Percentiles rank a stretch among this genome's conserved stretches.
Conservation (phyloP, 768 basidiomycete genomes). For the Pisolithus microcarpus region DNA sequence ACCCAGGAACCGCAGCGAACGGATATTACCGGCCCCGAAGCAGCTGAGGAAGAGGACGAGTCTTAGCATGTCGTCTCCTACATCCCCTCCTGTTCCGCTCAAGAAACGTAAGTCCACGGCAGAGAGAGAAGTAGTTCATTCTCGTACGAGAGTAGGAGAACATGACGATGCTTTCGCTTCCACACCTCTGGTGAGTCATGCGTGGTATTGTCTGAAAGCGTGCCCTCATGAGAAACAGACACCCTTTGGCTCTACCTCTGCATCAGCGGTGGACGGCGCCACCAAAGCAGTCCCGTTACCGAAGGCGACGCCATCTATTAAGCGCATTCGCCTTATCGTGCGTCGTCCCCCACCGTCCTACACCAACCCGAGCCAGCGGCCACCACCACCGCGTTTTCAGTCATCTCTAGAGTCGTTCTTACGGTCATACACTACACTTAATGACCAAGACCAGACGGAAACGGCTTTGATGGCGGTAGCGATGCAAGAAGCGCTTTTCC, state of each 20-base stretch:
- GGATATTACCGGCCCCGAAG: neutral
- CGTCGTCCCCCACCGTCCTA: slow-evolving; percentile 52
- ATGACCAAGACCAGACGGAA: slow-evolving; percentile 41
- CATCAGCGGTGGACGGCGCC: neutral
- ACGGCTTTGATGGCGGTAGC: slow-evolving; percentile 33
- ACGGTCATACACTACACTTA: slow-evolving; percentile 51
- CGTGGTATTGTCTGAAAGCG: no score
- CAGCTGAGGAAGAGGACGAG: slow-evolving; percentile 23
- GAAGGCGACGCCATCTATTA: slow-evolving; percentile 31
- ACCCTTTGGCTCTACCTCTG: neutral
- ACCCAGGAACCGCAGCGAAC: slow-evolving; percentile 5
- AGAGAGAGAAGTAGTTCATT: neutral
- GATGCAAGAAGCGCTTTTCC: slow-evolving; percentile 36
- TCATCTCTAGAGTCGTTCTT: slow-evolving; percentile 53
- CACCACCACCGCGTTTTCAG: slow-evolving; percentile 43
- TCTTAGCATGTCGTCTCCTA: slow-evolving; percentile 14
- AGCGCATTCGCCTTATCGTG: slow-evolving; percentile 61
- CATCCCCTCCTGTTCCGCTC: slow-evolving; percentile 12
- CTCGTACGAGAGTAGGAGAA: slow-evolving; percentile 15
- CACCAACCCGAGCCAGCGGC: slow-evolving; percentile 64
- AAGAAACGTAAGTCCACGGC: slow-evolving; percentile 23
- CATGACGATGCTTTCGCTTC: slow-evolving; percentile 6
- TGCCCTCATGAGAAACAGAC: neutral
- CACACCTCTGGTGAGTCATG: neutral
- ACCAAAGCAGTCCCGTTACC: neutral